Evolutionary conservation across 176 grass and related monocot species (phyloP), one percentile per base, ranked within the genome.

Genomic region (Tillandsia leiboldiana): DNA sequence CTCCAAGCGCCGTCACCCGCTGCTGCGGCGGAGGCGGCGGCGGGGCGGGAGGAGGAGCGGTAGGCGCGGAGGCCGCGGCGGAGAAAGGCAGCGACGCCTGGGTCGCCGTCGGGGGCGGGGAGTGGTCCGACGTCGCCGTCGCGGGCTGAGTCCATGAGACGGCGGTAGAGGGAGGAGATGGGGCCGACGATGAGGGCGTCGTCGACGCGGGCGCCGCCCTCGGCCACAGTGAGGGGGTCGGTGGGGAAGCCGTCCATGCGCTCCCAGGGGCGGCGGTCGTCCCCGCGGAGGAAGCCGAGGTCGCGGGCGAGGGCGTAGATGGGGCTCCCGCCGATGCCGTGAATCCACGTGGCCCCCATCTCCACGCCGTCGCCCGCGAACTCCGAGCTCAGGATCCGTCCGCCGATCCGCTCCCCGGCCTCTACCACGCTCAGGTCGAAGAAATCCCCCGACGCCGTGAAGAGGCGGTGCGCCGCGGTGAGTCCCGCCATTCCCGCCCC

Each of bases 321-420:
- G 22, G 88, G 92, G 80, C 88, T 96, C 17, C 83, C 92, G n/a
- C 42, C 76, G 51, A 92, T 70, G 14, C 92, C 92, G 51, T 96
- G 92, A 64, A 96, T 81, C 88, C 88, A 96, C 49, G 92, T 96
- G 71, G 92, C 88, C 51, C 88, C 88, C 78, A 90, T 83, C 86
- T 96, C 86, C 68, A 96, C 73, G 11, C 86, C 74, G 81, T 87
- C 83, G 26, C 81, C 86, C 0, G 88, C 78, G 49, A 96, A 89
- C 68, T 87, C 79, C 26, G 83, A 69, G 11, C 88, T 96, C 7
- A 87, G 84, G 23, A 92, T 82, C 28, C 92, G 80, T 10, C 92
- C 92, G 50, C 92, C 92, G 18, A 81, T 83, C 1, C 83, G 83
- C 64, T 20, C 2, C 3, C 78, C 42, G 3, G 81, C 88, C 29